Conservation (phyloP, 805 yeast genomes). For the Ogataea haglerorum region DNA sequence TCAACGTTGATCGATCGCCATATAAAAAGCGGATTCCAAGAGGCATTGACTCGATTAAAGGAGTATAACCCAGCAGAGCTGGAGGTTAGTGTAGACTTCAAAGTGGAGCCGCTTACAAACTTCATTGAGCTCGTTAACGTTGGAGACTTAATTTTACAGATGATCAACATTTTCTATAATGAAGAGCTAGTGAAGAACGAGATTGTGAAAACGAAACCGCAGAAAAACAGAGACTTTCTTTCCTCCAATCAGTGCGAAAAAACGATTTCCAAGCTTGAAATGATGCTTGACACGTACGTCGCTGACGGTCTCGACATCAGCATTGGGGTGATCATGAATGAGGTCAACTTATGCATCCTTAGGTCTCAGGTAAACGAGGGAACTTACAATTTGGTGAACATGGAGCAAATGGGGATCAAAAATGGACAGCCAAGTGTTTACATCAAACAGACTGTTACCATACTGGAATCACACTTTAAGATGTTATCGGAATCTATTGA, state of each 20-base stretch:
- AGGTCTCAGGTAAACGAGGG: slow-evolving; percentile 29
- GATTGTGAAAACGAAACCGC: slow-evolving; percentile 42
- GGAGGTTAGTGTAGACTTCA: slow-evolving; percentile 22
- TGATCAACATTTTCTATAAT: slow-evolving; percentile 86
- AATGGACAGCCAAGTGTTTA: slow-evolving; percentile 49
- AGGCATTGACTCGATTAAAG: slow-evolving; percentile 67
- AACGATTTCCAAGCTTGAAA: slow-evolving; percentile 56
- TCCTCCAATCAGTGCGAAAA: slow-evolving; percentile 78
- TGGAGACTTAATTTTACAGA: slow-evolving; percentile 89
- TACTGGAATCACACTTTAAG: slow-evolving; percentile 68
- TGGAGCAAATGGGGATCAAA: slow-evolving; percentile 23
- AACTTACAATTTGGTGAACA: slow-evolving; percentile 45
- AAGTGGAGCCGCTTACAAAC: slow-evolving; percentile 77
- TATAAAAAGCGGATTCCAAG: slow-evolving; percentile 78
- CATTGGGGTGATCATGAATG: slow-evolving; percentile 81
- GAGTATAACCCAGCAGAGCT: slow-evolving; percentile 61
- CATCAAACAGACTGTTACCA: slow-evolving; percentile 56
- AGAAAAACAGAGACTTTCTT: slow-evolving; percentile 71
- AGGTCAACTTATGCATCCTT: slow-evolving; percentile 41
- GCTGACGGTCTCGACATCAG: slow-evolving; percentile 94
- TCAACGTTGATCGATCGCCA: slow-evolving; percentile 67
- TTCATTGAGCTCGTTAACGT: slow-evolving; percentile 89
- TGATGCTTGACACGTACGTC: slow-evolving; percentile 77
- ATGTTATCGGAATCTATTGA: slow-evolving; percentile 81
- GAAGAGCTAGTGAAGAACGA: slow-evolving; percentile 64